Conservation (phyloP, 2,329 filamentous ascomycete genomes). For the Diaporthe sp. region DNA sequence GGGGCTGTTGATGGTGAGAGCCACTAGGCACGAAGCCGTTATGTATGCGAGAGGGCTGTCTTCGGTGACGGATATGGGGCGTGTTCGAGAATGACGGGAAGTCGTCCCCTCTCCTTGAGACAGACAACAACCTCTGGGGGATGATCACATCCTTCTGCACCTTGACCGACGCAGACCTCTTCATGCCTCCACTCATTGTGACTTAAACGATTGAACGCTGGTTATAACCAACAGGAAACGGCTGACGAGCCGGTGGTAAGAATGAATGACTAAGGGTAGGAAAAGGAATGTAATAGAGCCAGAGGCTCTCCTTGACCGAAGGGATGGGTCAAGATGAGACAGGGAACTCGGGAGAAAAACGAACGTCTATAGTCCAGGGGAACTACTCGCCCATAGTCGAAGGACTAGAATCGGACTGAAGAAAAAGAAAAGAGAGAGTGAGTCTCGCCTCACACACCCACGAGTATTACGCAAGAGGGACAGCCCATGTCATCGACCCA, state of each 20-base stretch:
- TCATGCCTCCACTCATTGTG: constrained; percentile 28
- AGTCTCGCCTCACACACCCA: constrained; percentile 17
- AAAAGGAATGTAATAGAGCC: constrained; percentile 20
- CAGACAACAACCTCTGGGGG: constrained; percentile 29
- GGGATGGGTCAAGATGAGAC: constrained; percentile 25
- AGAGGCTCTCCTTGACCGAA: constrained; percentile 19
- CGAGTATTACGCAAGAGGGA: constrained; percentile 28
- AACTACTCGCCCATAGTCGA: neutral
- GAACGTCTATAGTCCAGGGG: constrained; percentile 18
- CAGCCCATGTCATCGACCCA: neutral
- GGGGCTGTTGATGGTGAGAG: constrained; percentile 15
- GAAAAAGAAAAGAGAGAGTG: constrained; percentile 21
- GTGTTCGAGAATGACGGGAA: constrained; percentile 6
- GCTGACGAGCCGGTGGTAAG: constrained; percentile 4
- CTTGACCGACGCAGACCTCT: constrained; percentile 34
- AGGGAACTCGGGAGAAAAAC: neutral
- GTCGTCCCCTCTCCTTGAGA: constrained; percentile 26
- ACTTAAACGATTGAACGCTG: neutral
- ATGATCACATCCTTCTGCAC: constrained; percentile 32
- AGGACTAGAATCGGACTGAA: constrained; percentile 19
- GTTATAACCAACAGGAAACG: neutral
- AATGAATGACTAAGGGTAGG: constrained; percentile 6
- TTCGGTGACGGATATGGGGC: constrained; percentile 24
- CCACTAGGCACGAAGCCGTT: constrained; percentile 21
- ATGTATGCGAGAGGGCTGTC: constrained; percentile 15